A percentile compares a stretch with the other conserved stretches of the same genome.
phyloP scores from a whole-genome alignment of 495 filamentous ascomycete genomes.

The Cairneyella variabilis region DNA sequence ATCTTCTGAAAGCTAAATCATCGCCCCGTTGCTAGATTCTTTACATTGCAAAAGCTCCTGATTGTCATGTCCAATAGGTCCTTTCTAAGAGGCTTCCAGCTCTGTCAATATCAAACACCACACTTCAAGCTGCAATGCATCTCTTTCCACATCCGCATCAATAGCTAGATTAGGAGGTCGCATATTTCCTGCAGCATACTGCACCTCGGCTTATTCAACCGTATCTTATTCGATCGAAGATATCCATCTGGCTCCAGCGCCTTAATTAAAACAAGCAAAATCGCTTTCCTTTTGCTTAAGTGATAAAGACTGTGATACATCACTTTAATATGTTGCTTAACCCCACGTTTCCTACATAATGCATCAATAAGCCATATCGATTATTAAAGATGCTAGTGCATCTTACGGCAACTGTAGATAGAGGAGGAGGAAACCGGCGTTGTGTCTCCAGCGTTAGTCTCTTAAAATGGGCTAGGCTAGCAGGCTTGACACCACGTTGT shows the following conservation, averaged over 20 bases:
- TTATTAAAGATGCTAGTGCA: not conserved
- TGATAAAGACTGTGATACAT: not conserved
- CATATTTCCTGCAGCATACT: not conserved
- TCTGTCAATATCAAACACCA: not conserved
- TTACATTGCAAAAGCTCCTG: too few relatives aligned
- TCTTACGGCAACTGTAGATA: not conserved
- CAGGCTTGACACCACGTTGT: not conserved
- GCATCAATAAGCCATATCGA: not conserved
- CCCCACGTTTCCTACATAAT: not conserved
- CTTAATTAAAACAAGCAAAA: not conserved
- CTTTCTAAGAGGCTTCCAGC: too few relatives aligned
- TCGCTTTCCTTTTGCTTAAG: not conserved
- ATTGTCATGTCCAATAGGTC: too few relatives aligned
- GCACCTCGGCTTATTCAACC: not conserved
- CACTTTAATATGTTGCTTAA: not conserved
- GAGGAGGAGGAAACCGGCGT: too few relatives aligned
- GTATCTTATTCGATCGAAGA: constrained; percentile 4
- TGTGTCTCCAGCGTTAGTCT: constrained; percentile 8
- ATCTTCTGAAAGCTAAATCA: too few relatives aligned
- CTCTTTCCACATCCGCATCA: not conserved
- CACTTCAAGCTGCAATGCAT: not conserved
- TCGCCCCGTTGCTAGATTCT: too few relatives aligned
- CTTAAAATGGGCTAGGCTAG: constrained; percentile 8
- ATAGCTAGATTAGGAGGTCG: not conserved
- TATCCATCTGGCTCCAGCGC: constrained; percentile 5